Percentiles rank a stretch among this genome's conserved stretches.
These are phyloP conservation scores for Rugonectria rugulosa DNA, from an alignment of 2,329 filamentous ascomycete species.

Conservation along the genomic window DNA sequence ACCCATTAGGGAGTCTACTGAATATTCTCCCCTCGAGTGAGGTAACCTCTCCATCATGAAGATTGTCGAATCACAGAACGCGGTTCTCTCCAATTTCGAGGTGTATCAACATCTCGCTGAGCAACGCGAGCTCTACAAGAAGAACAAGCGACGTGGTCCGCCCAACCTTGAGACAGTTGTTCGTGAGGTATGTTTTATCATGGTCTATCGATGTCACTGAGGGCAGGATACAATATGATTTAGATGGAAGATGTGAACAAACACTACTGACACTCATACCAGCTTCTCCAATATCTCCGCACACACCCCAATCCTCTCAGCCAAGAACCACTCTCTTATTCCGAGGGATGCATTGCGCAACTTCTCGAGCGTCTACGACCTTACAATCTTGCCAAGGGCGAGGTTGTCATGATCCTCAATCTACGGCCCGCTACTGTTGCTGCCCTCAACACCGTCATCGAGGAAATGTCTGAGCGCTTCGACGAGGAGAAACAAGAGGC, in stretches of 20 bases:
- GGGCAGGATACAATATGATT: not conserved
- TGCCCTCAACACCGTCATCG: slow-evolving; percentile 68
- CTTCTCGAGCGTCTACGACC: slow-evolving; percentile 64
- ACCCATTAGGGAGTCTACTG: not conserved
- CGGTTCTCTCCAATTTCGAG: slow-evolving; percentile 76
- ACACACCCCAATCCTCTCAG: slow-evolving; percentile 63
- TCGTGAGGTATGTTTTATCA: slow-evolving; percentile 62
- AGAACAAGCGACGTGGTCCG: slow-evolving; percentile 59
- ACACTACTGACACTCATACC: slow-evolving; percentile 17
- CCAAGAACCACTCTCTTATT: slow-evolving; percentile 62
- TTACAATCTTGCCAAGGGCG: slow-evolving; percentile 71
- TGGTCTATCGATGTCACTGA: not conserved
- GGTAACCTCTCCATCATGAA: slow-evolving; percentile 58
- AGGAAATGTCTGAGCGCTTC: slow-evolving; percentile 70
- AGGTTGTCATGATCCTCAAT: slow-evolving; percentile 74
- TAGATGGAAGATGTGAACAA: not conserved
- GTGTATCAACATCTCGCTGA: slow-evolving; percentile 71
- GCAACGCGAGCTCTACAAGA: slow-evolving; percentile 60
- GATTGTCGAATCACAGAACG: slow-evolving; percentile 75
- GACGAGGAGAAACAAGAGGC: slow-evolving; percentile 64
- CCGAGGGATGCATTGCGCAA: slow-evolving; percentile 56
- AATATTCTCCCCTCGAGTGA: not conserved
- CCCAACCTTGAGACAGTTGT: slow-evolving; percentile 68
- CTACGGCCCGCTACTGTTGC: slow-evolving; percentile 65
- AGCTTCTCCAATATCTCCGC: slow-evolving; percentile 69